Evolutionary conservation across 306 rosid species (phyloP), one percentile per base, ranked within the genome.

Genomic region (Acacia melanoxylon): DNA sequence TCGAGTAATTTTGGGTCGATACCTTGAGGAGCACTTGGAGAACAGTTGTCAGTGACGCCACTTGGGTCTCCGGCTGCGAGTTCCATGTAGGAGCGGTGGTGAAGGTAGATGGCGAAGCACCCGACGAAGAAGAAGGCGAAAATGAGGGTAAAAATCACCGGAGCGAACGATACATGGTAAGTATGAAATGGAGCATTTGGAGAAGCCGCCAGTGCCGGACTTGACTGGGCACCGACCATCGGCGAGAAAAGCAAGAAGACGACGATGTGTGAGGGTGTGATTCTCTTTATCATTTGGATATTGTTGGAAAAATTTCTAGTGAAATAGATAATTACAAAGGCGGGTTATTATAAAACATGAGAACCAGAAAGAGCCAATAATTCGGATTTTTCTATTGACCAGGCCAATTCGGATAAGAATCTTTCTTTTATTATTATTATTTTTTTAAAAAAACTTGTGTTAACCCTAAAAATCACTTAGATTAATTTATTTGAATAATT

Each of bases 211-310:
- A 27, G 62, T 37, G 41, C 41, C 8, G 8, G 8, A 6, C 8
- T 37, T 42, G 78, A 33, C 76, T 82, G 87, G 15, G 88, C 86
- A 66, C 19, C 3, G 35, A 71, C 76, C 29, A 3, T 16, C 10
- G 59, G 7, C 11, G 24, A 52, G 8, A 7, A 24, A 17, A 52
- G 8, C 10, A 76, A 72, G 77, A 76, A 46, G 16, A 78, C 6
- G 20, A 24, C 0, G 49, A 37, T 19, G 35, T 20, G 11, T 27
- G 49, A 31, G 11, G 15, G 65, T 4, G 68, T 45, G 81, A 10
- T 16, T 45, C 45, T 1, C 19, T 19, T 5, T 6, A 29, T 27
- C 59, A 42, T 76, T 73, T 29, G 65, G 59, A 52, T 19, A 52
- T 17, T 19, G 1, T 49, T 15, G 19, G 56, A 1, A 49, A 49